A percentile compares a stretch with the other conserved stretches of the same genome.
Conservation (phyloP, 2,329 filamentous ascomycete genomes). For the Verticillium longisporum region DNA sequence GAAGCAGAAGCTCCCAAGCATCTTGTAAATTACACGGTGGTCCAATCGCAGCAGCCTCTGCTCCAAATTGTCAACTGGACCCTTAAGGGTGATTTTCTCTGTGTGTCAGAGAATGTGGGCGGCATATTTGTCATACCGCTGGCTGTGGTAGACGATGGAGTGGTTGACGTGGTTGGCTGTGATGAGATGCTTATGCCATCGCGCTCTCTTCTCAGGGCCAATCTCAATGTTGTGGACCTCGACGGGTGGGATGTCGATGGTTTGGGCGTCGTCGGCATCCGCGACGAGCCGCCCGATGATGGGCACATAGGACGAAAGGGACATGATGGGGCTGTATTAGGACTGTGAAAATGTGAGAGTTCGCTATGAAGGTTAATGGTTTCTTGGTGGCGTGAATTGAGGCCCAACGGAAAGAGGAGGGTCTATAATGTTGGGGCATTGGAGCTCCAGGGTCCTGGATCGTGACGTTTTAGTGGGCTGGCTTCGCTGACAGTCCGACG, state of each 20-base stretch:
- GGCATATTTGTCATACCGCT: conserved; percentile 75
- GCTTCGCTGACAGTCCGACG: not conserved
- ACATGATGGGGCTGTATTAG: no score
- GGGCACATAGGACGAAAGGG: conserved; percentile 35
- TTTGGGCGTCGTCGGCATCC: conserved; percentile 13
- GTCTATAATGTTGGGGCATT: not conserved
- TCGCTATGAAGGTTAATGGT: no score
- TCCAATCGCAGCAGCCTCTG: no score
- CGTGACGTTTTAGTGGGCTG: not conserved
- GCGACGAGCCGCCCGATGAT: conserved; percentile 28
- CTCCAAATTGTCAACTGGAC: no score
- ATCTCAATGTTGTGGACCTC: conserved; percentile 75
- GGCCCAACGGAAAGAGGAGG: not conserved
- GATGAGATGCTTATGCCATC: conserved; percentile 83
- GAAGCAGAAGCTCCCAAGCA: no score
- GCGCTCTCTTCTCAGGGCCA: conserved; percentile 66
- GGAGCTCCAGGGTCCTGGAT: not conserved
- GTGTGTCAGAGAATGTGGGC: conserved; percentile 77
- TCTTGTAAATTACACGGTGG: no score
- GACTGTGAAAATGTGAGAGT: no score
- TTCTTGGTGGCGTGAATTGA: not conserved
- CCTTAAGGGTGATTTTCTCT: no score
- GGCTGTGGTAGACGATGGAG: conserved; percentile 70
- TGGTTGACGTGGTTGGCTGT: conserved; percentile 90
- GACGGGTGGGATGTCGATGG: conserved; percentile 58